These are phyloP conservation scores for Craterostigma plantagineum DNA, from an alignment of 257 asterid species.

Conservation along the genomic window DNA sequence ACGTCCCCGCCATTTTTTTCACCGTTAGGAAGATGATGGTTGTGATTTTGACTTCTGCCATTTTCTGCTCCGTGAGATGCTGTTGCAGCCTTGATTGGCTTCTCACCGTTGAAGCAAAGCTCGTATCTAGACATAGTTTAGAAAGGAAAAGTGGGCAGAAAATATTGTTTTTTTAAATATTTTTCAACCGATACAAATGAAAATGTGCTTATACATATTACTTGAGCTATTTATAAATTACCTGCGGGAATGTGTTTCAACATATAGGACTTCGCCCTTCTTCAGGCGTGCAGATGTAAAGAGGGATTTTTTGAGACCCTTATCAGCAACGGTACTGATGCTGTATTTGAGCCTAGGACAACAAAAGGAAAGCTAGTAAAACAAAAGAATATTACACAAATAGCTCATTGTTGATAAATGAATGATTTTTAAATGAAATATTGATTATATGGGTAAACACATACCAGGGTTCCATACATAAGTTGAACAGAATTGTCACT, in stretches of 20 bases:
- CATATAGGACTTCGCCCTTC: constrained; percentile 84
- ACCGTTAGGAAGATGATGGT: constrained; percentile 20
- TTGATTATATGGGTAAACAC: background rate
- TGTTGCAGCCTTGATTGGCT: constrained; percentile 34
- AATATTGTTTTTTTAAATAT: no score
- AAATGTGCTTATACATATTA: no score
- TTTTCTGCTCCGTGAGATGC: constrained; percentile 33
- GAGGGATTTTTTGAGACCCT: constrained; percentile 60
- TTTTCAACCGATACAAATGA: no score
- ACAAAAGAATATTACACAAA: background rate
- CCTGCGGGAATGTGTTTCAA: constrained; percentile 79
- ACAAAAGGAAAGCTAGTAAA: constrained; percentile 1
- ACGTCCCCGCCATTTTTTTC: constrained; percentile 42
- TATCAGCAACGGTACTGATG: constrained; percentile 89
- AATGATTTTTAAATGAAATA: no score
- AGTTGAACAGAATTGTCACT: constrained; percentile 77
- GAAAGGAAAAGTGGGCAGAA: background rate
- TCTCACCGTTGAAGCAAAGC: constrained; percentile 75
- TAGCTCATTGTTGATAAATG: no score
- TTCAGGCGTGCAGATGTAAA: constrained; percentile 91
- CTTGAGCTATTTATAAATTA: no score
- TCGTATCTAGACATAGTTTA: constrained; percentile 49
- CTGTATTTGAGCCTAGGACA: constrained; percentile 73
- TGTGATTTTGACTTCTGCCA: constrained; percentile 31
- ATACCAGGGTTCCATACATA: constrained; percentile 98